Base-by-base conservation (phyloP, 169 alveolate genomes). In the Eimeria praecox region DNA sequence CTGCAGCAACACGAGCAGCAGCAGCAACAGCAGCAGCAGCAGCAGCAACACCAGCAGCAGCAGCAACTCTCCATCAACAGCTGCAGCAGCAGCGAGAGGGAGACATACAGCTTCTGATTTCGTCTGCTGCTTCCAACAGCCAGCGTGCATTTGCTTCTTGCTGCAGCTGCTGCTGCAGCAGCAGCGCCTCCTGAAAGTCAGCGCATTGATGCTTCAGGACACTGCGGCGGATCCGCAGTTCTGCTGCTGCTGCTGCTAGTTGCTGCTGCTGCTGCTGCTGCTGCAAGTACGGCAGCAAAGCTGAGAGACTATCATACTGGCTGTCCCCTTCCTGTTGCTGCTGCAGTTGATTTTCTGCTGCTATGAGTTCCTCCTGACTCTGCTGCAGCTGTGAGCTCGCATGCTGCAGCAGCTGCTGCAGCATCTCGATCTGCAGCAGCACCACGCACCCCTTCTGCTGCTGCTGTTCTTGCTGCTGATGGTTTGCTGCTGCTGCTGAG, bases 171-270 rank as follows among this genome's bases (percentile, higher is more conserved):
- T 83, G 92, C 75, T 83, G 92, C 77, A 52, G 77, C 78, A 54
- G 92, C 78, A 83, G 59, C 75, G 92, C 92, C 77, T 83, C 77
- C 35, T 83, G 52, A 49, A 83, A 35, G 52, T 83, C 69, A n/a
- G 54, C n/a, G 40, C 77, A 83, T 14, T 83, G 92, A 18, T 83
- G 92, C 75, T 56, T 83, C 22, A 83, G 92, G 14, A 83, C 92
- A n/a, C 92, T 83, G 49, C 92, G 92, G 77, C 92, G 92, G n/a
- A 83, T 83, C 1, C 92, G 77, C 35, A 83, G 92, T 42, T 83
- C 92, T 49, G 92, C 92, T 56, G 92, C 92, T 56, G 92, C 92
- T 54, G 92, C 92, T 30, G 92, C 92, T 18, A 56, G 52, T 30
- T 49, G 77, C 38, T 49, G 77, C 75, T 56, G 92, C 56, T 83